Evolutionary conservation across 2,329 filamentous ascomycete genomes (phyloP), one percentile per base, ranked within the genome.

Genomic region (Aspergillus novoparasiticus): DNA sequence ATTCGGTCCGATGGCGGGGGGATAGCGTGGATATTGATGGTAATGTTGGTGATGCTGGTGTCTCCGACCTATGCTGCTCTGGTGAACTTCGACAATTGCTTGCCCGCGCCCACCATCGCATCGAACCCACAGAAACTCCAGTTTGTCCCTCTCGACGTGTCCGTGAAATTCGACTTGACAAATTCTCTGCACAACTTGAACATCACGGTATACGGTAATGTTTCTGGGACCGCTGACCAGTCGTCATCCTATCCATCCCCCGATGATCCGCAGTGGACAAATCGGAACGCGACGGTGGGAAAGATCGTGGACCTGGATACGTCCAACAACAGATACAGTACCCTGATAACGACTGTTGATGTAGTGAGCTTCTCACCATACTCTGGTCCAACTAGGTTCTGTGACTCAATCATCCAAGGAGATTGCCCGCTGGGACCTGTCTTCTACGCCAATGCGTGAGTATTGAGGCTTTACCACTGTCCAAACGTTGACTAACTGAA

Each of bases 191-290:
- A 94, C 73, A 86, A 84, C 46, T 83, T 99, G 56, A 88, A 86
- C 66, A 82, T 97, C 60, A 95, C 89, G 1, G 86, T 97, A 54
- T 98, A 93, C 82, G 94, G 94, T 58, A 97, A 98, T 78, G 93
- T 98, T 34, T 91, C 90, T 10, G 95, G 95, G 54, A 87, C 89
- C 57, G 83, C 85, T 2, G 73, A 79, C 60, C 64, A 65, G 30
- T 64, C 66, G 14, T 80, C 82, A n/a, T 64, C 78, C 2, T 85
- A 93, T 59, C 93, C 92, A 39, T 71, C 86, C 0, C 78, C 84
- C 21, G 77, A 84, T 69, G 85, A 87, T 73, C 77, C 86, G 0
- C 79, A 82, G 54, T 92, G 93, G 91, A 75, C 69, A 2, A 82
- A 95, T 73, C 73, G 82, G 1, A 85, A 84, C 41, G 75, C 83